A percentile compares a stretch with the other conserved stretches of the same genome.
These are phyloP conservation scores for Leccinellum albellum DNA, from an alignment of 768 basidiomycete species.

Conservation along the genomic window DNA sequence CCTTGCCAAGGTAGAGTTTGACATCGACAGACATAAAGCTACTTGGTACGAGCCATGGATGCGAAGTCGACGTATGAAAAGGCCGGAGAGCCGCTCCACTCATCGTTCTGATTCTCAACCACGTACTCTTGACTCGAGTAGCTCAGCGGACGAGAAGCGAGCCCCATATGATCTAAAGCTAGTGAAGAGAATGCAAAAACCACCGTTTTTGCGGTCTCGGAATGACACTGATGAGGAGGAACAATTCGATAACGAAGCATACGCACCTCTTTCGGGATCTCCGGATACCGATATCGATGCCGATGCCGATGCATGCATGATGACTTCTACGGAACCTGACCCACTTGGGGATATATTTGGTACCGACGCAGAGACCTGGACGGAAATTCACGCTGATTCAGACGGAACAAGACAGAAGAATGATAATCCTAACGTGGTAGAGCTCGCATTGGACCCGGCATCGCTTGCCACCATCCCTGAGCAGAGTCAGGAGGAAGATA, in stretches of 20 bases:
- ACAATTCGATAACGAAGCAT: slow-evolving; percentile 24
- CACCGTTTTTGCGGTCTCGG: slow-evolving; percentile 28
- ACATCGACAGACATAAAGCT: slow-evolving; percentile 78
- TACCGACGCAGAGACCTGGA: slow-evolving; percentile 62
- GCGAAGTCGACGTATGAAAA: slow-evolving; percentile 57
- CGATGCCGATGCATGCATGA: slow-evolving; percentile 39
- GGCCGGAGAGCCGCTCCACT: slow-evolving; percentile 42
- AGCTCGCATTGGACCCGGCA: slow-evolving; percentile 49
- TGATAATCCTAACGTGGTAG: slow-evolving; percentile 43
- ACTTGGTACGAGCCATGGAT: slow-evolving; percentile 87
- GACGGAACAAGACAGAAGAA: slow-evolving; percentile 24
- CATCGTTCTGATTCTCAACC: slow-evolving; percentile 24
- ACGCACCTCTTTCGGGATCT: slow-evolving; percentile 30
- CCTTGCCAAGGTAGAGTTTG: slow-evolving; percentile 93
- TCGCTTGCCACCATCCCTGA: slow-evolving; percentile 30
- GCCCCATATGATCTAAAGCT: slow-evolving; percentile 49
- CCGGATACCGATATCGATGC: slow-evolving; percentile 3
- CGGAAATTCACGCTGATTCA: slow-evolving; percentile 43
- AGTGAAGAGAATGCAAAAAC: slow-evolving; percentile 46
- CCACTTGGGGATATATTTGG: slow-evolving; percentile 63
- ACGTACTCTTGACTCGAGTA: slow-evolving; percentile 20
- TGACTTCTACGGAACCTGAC: slow-evolving; percentile 39
- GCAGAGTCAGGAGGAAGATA: slow-evolving; percentile 22
- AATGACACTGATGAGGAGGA: slow-evolving; percentile 26
- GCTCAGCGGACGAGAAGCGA: slow-evolving; percentile 27